These are phyloP conservation scores for Fraxinus baroniana DNA, from an alignment of 305 asterid species.

Conservation along the genomic window DNA sequence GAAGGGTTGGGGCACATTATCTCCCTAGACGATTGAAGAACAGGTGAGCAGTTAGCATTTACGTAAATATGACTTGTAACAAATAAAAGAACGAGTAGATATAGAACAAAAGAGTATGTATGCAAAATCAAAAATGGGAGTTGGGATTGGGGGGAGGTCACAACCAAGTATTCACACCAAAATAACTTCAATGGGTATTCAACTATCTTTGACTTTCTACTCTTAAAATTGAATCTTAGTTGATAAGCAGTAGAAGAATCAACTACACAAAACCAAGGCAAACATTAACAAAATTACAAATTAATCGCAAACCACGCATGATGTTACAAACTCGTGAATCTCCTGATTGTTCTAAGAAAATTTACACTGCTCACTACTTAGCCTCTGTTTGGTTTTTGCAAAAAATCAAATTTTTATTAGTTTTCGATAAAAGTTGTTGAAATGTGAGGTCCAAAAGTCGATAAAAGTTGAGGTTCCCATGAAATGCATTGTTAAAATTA, in stretches of 20 bases:
- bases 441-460: background rate
- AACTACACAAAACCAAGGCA: conserved; percentile 8
- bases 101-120: background rate
- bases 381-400: background rate
- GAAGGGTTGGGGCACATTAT: conserved; percentile 76
- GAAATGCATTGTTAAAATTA: background rate
- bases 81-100: background rate
- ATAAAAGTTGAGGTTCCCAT: background rate
- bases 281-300: background rate
- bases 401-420: background rate
- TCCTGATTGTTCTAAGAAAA: background rate
- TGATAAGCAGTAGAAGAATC: background rate
- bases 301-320: background rate
- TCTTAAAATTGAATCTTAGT: background rate
- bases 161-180: background rate
- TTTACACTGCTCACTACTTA: background rate
- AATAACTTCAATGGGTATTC: background rate
- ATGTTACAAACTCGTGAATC: background rate
- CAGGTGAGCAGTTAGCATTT: conserved; percentile 18
- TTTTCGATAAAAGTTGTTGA: background rate
- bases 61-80: conserved; percentile 14
- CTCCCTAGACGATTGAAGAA: conserved; percentile 57
- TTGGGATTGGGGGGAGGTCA: background rate
- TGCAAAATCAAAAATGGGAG: conserved; percentile 4
- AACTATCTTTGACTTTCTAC: background rate